Percentiles rank a stretch among this genome's conserved stretches.
Conservation (phyloP, 176 grass and related monocot species). For the Zoysia japonica region DNA sequence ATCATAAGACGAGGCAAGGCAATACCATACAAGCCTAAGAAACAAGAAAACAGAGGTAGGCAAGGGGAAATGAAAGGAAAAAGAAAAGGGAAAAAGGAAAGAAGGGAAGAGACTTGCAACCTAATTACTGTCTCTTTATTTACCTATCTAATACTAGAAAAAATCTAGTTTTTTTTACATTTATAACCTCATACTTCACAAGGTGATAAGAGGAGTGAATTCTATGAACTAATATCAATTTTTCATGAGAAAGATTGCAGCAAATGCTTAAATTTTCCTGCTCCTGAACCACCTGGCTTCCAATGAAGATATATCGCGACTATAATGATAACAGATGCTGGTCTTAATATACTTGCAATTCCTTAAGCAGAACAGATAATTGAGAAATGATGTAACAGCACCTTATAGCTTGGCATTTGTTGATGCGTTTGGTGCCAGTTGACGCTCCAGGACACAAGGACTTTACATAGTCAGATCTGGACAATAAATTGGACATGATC, state of each 20-base stretch:
- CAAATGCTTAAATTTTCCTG: neutral
- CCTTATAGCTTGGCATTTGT: conserved; percentile 47
- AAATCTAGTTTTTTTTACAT: too few species aligned
- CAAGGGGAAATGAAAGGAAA: too few species aligned
- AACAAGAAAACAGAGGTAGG: too few species aligned
- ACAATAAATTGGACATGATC: conserved; percentile 7
- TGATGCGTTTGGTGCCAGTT: conserved; percentile 41
- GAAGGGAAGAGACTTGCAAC: too few species aligned
- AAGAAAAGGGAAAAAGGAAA: too few species aligned
- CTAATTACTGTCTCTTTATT: too few species aligned
- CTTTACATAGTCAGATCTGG: conserved; percentile 57
- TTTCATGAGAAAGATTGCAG: neutral
- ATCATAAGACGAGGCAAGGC: too few species aligned
- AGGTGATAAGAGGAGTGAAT: neutral
- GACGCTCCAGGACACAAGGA: conserved; percentile 64
- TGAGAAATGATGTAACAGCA: conserved; percentile 30
- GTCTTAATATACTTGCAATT: neutral
- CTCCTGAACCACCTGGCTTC: neutral
- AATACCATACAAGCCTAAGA: too few species aligned
- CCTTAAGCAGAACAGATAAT: neutral
- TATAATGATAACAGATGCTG: neutral
- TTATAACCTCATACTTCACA: neutral
- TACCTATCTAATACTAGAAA: too few species aligned
- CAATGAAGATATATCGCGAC: neutral
- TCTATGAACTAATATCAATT: neutral